Conservation (phyloP, 768 basidiomycete species). For the Tricholoma sp. region DNA sequence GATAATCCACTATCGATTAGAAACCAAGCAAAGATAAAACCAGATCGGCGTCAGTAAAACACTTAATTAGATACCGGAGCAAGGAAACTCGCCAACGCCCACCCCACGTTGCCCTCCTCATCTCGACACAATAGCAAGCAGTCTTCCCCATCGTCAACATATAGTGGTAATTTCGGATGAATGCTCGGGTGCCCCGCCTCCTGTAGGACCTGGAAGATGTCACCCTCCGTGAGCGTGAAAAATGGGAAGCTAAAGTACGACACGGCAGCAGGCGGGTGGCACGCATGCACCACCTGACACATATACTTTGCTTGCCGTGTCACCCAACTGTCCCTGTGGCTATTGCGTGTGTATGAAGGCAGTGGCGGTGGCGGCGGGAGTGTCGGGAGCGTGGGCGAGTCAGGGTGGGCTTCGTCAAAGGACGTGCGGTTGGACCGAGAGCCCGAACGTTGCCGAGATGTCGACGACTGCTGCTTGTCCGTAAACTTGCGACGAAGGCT, state of each 20-base stretch:
- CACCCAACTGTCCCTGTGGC: conserved; percentile 37
- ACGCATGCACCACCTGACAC: conserved; percentile 65
- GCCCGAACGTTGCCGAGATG: conserved; percentile 16
- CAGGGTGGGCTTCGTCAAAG: conserved; percentile 17
- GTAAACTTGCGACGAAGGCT: conserved; percentile 25
- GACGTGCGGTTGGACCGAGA: conserved; percentile 21
- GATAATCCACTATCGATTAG: neutral
- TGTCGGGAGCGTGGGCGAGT: conserved; percentile 11
- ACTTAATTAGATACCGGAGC: conserved; percentile 37
- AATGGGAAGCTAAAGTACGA: conserved; percentile 74
- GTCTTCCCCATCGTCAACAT: conserved; percentile 74
- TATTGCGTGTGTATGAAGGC: conserved; percentile 13
- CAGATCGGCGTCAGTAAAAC: neutral
- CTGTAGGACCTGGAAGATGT: conserved; percentile 61
- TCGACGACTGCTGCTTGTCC: conserved; percentile 10
- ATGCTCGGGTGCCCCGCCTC: conserved; percentile 77
- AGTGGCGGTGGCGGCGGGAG: conserved; percentile 10
- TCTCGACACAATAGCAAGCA: conserved; percentile 72
- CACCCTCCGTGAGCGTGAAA: conserved; percentile 60
- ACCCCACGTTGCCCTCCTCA: conserved; percentile 52
- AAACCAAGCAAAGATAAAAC: neutral
- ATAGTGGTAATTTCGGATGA: conserved; percentile 67
- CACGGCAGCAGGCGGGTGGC: conserved; percentile 56
- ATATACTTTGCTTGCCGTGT: conserved; percentile 52
- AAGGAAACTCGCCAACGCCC: conserved; percentile 81